phyloP scores from a whole-genome alignment of 306 rosid genomes.

The Purshia tridentata region DNA sequence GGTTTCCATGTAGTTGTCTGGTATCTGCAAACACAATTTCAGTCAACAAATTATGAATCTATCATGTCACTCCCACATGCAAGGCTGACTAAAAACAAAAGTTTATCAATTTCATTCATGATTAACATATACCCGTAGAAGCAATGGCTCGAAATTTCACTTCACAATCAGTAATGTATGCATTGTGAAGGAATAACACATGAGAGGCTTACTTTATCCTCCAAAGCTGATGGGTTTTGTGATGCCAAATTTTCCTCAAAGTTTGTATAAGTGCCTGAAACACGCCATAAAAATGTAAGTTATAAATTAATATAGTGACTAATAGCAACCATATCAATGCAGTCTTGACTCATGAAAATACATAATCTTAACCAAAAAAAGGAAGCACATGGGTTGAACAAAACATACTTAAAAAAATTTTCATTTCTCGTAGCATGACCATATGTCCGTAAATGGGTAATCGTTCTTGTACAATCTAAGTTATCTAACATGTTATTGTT shows the following conservation, averaged over 20 bases:
- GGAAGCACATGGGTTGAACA: too few species aligned
- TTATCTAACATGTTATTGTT: too few species aligned
- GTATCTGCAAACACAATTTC: slow-evolving; percentile 44
- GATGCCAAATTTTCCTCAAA: slow-evolving; percentile 68
- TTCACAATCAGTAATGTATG: background rate
- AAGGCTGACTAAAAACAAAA: background rate
- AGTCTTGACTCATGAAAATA: too few species aligned
- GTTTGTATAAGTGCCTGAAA: slow-evolving; percentile 73
- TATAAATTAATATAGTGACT: background rate
- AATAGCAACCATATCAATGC: background rate
- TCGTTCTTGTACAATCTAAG: too few species aligned
- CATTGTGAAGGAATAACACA: background rate
- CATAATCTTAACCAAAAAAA: too few species aligned
- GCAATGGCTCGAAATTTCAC: background rate
- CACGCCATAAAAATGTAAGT: slow-evolving; percentile 16
- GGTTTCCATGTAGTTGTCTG: slow-evolving; percentile 54
- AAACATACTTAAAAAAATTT: too few species aligned
- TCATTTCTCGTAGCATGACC: too few species aligned
- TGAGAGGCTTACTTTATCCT: slow-evolving; percentile 50
- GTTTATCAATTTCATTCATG: background rate
- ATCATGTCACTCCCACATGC: slow-evolving; percentile 11
- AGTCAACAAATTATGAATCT: slow-evolving; percentile 22
- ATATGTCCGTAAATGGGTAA: too few species aligned
- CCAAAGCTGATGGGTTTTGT: slow-evolving; percentile 53
- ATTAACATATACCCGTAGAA: background rate